Percentiles rank a stretch among this genome's conserved stretches.
Evolutionary conservation across 768 basidiomycete genomes (phyloP).

Genomic region (Russula emetica): DNA sequence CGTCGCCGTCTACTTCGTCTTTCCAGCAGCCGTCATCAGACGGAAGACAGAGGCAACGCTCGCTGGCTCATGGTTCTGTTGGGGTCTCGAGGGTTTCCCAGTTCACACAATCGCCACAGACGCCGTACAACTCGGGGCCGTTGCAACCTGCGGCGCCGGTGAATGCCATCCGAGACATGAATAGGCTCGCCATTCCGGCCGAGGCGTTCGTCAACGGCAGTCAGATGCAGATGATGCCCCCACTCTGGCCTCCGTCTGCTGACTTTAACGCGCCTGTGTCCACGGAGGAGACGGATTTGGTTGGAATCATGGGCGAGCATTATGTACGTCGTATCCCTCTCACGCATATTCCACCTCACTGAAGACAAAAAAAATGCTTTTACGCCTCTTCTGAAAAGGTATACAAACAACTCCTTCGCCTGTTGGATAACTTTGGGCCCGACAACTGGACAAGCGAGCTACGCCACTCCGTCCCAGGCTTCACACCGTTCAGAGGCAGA

Average conservation of each 20-base stretch:
- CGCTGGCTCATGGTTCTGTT: neutral
- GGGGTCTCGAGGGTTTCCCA: slow-evolving; percentile 13
- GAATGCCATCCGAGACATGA: neutral
- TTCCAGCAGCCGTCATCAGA: neutral
- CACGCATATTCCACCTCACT: neutral
- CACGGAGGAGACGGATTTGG: slow-evolving; percentile 16
- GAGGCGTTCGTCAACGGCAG: slow-evolving; percentile 3
- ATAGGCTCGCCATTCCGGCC: neutral
- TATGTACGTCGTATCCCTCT: slow-evolving; percentile 16
- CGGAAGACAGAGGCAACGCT: slow-evolving; percentile 9
- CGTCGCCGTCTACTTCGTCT: neutral
- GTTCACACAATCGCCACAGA: neutral
- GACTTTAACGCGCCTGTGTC: slow-evolving; percentile 3
- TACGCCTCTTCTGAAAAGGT: slow-evolving; percentile 9
- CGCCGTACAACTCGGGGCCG: neutral
- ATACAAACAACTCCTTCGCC: slow-evolving; percentile 17
- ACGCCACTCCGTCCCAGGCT: slow-evolving; percentile 24
- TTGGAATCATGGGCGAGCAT: slow-evolving; percentile 29
- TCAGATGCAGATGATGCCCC: slow-evolving; percentile 8
- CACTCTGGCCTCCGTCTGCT: slow-evolving; percentile 3
- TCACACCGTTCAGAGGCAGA: slow-evolving; percentile 21
- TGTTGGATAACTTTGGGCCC: slow-evolving; percentile 27
- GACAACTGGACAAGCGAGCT: slow-evolving; percentile 34
- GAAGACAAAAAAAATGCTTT: neutral
- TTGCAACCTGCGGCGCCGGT: neutral